Percentiles rank a stretch among this genome's conserved stretches.
phyloP scores from a whole-genome alignment of 1,139 yeast species.

The Pichia sp. region DNA sequence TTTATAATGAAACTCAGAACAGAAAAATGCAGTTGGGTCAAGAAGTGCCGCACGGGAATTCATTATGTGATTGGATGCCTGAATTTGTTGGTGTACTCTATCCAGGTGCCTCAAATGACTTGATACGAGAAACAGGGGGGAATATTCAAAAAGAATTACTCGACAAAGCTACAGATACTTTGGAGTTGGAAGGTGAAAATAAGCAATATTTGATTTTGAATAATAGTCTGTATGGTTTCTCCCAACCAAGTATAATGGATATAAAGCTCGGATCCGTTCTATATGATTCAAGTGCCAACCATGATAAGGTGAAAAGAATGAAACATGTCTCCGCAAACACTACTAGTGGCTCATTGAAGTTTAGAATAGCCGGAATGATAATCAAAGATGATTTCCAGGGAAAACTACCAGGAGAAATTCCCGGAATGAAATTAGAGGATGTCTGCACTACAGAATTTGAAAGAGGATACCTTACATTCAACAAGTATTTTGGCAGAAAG shows the following conservation, averaged over 20 bases:
- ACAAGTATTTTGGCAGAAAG: conserved; percentile 68
- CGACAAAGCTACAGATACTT: conserved; percentile 12
- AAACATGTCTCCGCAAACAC: conserved; percentile 60
- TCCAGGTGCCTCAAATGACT: conserved; percentile 37
- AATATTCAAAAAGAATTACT: conserved; percentile 11
- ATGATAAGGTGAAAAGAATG: conserved; percentile 60
- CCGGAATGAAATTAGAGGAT: conserved; percentile 24
- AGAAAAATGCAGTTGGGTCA: conserved; percentile 21
- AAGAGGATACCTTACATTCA: conserved; percentile 44
- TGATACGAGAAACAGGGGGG: conserved; percentile 17
- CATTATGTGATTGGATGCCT: conserved; percentile 52
- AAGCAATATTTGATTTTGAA: conserved; percentile 60
- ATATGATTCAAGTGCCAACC: conserved; percentile 56
- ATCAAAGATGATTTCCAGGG: conserved; percentile 31
- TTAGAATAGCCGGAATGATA: conserved; percentile 89
- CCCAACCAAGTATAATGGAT: conserved; percentile 70
- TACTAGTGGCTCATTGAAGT: conserved; percentile 72
- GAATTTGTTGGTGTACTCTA: conserved; percentile 39
- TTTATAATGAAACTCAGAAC: conserved; percentile 47
- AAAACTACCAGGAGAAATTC: conserved; percentile 14
- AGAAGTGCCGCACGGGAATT: conserved; percentile 35
- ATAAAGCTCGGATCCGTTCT: conserved; percentile 73
- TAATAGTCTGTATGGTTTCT: conserved; percentile 60
- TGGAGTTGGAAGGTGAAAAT: conserved; percentile 15
- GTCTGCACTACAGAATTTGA: conserved; percentile 26